Evolutionary conservation across 139 green algal genomes (phyloP).

Genomic region (Coccomyxa sp.): DNA sequence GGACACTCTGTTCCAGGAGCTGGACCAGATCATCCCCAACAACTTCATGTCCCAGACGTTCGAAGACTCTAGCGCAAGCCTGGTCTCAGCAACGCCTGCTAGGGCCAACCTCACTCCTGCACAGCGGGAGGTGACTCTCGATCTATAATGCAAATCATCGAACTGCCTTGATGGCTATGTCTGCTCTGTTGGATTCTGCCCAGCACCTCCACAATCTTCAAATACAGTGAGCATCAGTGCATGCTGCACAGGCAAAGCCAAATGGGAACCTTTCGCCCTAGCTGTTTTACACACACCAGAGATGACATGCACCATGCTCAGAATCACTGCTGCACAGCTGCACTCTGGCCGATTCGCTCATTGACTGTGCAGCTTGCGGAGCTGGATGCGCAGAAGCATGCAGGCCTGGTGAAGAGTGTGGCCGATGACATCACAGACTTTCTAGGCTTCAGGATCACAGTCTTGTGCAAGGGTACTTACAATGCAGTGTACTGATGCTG

Average conservation of each 20-base stretch:
- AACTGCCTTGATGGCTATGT: too few relatives aligned
- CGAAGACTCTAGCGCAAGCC: background rate
- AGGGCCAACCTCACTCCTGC: background rate
- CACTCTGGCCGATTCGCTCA: too few relatives aligned
- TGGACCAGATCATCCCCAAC: slow-evolving; percentile 2
- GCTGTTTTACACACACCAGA: too few relatives aligned
- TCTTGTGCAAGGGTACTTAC: background rate
- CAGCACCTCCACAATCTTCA: background rate
- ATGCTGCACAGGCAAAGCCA: too few relatives aligned
- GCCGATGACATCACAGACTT: background rate
- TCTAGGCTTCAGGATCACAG: too few relatives aligned
- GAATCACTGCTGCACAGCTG: too few relatives aligned
- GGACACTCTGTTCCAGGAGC: slow-evolving; percentile 14
- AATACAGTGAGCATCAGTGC: background rate
- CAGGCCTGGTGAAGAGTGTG: background rate
- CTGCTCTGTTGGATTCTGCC: too few relatives aligned
- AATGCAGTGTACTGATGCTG: background rate
- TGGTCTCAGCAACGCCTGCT: background rate
- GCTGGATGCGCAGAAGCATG: slow-evolving; percentile 4
- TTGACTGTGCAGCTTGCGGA: background rate
- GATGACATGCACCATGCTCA: too few relatives aligned
- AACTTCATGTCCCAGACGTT: slow-evolving; percentile 6
- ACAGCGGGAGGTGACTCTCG: slow-evolving; percentile 4
- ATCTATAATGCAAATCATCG: background rate
- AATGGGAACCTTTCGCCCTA: too few relatives aligned